Evolutionary conservation across 2,329 filamentous ascomycete species (phyloP).

Genomic region (Xylariales sp.): DNA sequence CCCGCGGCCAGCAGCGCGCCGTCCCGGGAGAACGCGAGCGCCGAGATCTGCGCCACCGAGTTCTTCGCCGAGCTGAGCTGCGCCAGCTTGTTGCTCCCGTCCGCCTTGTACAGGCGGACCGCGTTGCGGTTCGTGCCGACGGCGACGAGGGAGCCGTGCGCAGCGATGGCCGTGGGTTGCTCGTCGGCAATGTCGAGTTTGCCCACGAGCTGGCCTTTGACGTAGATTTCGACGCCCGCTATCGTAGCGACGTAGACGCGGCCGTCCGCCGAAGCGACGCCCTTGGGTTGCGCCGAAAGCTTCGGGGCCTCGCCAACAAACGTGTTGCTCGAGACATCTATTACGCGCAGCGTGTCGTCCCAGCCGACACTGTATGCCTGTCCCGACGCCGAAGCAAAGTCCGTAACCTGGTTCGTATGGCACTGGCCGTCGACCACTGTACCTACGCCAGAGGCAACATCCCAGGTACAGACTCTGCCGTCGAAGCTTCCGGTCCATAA

Average conservation of each 20-base stretch:
- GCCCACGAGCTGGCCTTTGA: conserved; percentile 69
- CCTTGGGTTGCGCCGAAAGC: conserved; percentile 80
- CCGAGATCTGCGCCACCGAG: conserved; percentile 78
- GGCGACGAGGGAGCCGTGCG: conserved; percentile 74
- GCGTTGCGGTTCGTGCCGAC: conserved; percentile 80
- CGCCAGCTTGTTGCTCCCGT: conserved; percentile 66
- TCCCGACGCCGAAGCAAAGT: conserved; percentile 72
- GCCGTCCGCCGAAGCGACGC: conserved; percentile 51
- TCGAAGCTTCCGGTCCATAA: conserved; percentile 94
- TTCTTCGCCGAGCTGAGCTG: conserved; percentile 70
- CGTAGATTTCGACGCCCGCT: conserved; percentile 68
- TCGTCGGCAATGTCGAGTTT: conserved; percentile 70
- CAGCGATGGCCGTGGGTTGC: conserved; percentile 76
- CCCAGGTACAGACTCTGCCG: conserved; percentile 87
- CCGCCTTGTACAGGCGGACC: conserved; percentile 78
- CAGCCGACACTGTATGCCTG: conserved; percentile 89
- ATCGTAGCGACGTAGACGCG: conserved; percentile 63
- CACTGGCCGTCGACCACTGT: conserved; percentile 80
- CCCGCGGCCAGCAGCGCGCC: conserved; percentile 85
- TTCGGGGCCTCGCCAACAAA: conserved; percentile 77
- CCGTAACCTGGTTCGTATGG: conserved; percentile 87
- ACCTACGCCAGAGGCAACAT: conserved; percentile 75
- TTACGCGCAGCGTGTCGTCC: conserved; percentile 88
- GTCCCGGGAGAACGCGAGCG: conserved; percentile 83
- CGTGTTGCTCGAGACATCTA: conserved; percentile 79